Conservation (phyloP, 1,284 basidiomycete species). For the Meira miltonrushii region DNA sequence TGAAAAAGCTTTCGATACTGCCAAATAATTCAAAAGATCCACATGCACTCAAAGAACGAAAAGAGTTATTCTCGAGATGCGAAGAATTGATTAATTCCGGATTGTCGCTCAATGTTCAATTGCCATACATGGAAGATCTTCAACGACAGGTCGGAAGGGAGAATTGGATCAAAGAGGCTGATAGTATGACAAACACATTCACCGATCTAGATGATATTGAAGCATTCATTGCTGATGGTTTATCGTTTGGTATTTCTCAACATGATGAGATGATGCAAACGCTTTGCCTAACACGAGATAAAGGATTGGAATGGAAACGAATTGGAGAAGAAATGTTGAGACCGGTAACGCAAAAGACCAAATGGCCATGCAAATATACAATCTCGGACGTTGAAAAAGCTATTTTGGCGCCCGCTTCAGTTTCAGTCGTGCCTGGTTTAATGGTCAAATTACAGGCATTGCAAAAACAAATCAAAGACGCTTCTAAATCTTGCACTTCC, state of each 20-base stretch:
- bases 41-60: constrained; percentile 55
- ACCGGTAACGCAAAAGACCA: too few species aligned
- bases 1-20: constrained; percentile 13
- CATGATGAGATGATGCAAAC: constrained; percentile 20
- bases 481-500: too few species aligned
- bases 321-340: constrained; percentile 1
- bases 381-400: too few species aligned
- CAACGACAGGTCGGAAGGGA: constrained; percentile 71
- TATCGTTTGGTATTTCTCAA: constrained; percentile 62
- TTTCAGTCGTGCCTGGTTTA: too few species aligned
- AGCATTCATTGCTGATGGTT: constrained; percentile 66
- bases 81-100: constrained; percentile 65
- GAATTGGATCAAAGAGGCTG: constrained; percentile 59
- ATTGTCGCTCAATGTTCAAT: constrained; percentile 68
- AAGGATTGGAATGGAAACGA: constrained; percentile 31
- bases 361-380: too few species aligned
- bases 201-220: constrained; percentile 54
- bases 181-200: constrained; percentile 41
- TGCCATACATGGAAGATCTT: constrained; percentile 68
- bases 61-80: constrained; percentile 54
- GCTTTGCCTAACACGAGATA: constrained; percentile 22
- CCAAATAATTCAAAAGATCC: background rate
- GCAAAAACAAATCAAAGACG: too few species aligned
- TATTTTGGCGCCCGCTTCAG: too few species aligned
- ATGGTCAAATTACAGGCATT: too few species aligned